phyloP scores from a whole-genome alignment of 2,329 filamentous ascomycete species.

The Paracorniculantispora psalliotae region DNA sequence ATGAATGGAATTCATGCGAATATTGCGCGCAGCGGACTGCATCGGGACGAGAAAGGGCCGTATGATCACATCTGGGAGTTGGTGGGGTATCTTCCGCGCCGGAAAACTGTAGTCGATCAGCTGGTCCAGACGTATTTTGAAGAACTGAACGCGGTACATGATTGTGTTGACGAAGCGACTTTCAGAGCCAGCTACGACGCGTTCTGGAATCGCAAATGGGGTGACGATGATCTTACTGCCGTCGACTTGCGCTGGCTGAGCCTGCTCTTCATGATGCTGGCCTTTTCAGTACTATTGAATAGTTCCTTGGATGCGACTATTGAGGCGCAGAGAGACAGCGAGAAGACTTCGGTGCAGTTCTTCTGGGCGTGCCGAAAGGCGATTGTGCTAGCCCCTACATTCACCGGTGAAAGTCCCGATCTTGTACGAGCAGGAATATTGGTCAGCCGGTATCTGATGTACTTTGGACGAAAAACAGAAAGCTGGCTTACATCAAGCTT shows the following conservation, averaged over 20 bases:
- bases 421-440: slow-evolving; percentile 35
- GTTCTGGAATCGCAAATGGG: slow-evolving; percentile 35
- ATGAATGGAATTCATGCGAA: slow-evolving; percentile 18
- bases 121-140: slow-evolving; percentile 30
- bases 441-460: slow-evolving; percentile 35
- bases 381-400: slow-evolving; percentile 37
- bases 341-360: slow-evolving; percentile 35
- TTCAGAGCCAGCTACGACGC: slow-evolving; percentile 32
- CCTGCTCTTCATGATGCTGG: slow-evolving; percentile 35
- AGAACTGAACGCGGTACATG: slow-evolving; percentile 32
- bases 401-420: slow-evolving; percentile 36
- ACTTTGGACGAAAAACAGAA: slow-evolving; percentile 32
- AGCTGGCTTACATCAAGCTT: slow-evolving; percentile 38
- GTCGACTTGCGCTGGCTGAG: slow-evolving; percentile 38
- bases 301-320: slow-evolving; percentile 26
- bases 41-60: slow-evolving; percentile 19
- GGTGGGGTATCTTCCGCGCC: slow-evolving; percentile 32
- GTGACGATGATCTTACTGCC: slow-evolving; percentile 34
- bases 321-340: slow-evolving; percentile 30
- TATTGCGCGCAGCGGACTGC: neutral
- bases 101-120: slow-evolving; percentile 31
- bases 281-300: slow-evolving; percentile 33
- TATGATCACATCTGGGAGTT: slow-evolving; percentile 37
- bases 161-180: slow-evolving; percentile 29
- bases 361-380: slow-evolving; percentile 36